Evolutionary conservation across 495 filamentous ascomycete species (phyloP).

Genomic region (Penicillium mononematosum): DNA sequence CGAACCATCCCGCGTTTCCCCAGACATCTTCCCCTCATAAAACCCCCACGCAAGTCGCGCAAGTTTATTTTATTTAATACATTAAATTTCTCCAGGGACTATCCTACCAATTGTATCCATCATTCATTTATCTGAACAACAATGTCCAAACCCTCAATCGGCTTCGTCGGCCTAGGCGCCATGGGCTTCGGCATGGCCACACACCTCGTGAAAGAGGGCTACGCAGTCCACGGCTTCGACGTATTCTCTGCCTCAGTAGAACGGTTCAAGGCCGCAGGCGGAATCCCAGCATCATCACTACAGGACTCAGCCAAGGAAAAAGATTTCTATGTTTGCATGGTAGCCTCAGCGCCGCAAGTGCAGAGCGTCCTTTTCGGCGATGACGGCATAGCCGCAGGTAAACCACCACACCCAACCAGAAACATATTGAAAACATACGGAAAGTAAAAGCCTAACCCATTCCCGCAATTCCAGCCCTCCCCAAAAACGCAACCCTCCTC

Average conservation of each 20-base stretch:
- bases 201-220: constrained; percentile 67
- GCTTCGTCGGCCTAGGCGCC: constrained; percentile 82
- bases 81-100: background rate
- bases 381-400: constrained; percentile 51
- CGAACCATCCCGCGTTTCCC: constrained; percentile 9
- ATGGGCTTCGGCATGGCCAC: constrained; percentile 90
- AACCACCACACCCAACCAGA: background rate
- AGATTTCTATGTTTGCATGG: constrained; percentile 71
- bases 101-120: background rate
- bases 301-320: constrained; percentile 61
- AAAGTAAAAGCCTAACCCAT: background rate
- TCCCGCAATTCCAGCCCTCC: constrained; percentile 39
- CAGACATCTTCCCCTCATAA: constrained; percentile 7
- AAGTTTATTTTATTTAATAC: background rate
- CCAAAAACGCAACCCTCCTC: constrained; percentile 59
- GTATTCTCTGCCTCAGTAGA: constrained; percentile 72
- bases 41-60: constrained; percentile 6
- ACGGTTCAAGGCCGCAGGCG: constrained; percentile 65
- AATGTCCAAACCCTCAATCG: constrained; percentile 52
- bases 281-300: constrained; percentile 59
- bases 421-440: background rate
- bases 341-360: constrained; percentile 71
- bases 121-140: background rate
- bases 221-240: constrained; percentile 72
- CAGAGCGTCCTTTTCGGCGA: constrained; percentile 64